Percentiles rank a stretch among this genome's conserved stretches.
phyloP scores from a whole-genome alignment of 345 rosid genomes.

The Ceriops tagal region DNA sequence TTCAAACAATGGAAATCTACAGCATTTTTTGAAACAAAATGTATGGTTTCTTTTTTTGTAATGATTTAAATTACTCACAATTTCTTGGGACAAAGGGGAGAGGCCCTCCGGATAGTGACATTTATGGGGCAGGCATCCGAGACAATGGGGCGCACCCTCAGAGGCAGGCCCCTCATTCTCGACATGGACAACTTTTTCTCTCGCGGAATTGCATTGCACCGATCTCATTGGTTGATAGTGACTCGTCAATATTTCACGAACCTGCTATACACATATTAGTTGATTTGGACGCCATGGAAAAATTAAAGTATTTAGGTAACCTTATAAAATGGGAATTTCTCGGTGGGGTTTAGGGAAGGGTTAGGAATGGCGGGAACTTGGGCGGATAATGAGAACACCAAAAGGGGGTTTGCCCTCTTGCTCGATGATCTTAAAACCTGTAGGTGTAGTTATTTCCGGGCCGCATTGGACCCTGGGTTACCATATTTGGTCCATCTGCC shows the following conservation, averaged over 20 bases:
- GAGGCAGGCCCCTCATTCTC: slow-evolving; percentile 51
- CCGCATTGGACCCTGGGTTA: slow-evolving; percentile 75
- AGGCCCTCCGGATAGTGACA: background rate
- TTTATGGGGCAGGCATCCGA: slow-evolving; percentile 12
- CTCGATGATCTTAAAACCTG: slow-evolving; percentile 45
- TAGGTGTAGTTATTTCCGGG: slow-evolving; percentile 65
- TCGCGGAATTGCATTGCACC: slow-evolving; percentile 24
- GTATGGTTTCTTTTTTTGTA: background rate
- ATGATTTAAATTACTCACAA: slow-evolving; percentile 15
- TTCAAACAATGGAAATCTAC: too few relatives aligned
- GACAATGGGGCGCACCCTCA: slow-evolving; percentile 26
- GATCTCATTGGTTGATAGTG: too few relatives aligned
- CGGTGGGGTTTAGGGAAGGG: slow-evolving; percentile 64
- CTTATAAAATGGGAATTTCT: slow-evolving; percentile 73
- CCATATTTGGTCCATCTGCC: slow-evolving; percentile 84
- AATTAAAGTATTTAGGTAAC: slow-evolving; percentile 37
- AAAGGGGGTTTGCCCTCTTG: slow-evolving; percentile 85
- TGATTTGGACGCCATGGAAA: background rate
- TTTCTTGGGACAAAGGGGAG: background rate
- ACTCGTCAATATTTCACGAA: too few relatives aligned
- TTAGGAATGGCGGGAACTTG: slow-evolving; percentile 42
- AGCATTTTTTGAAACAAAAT: too few relatives aligned
- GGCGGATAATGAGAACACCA: slow-evolving; percentile 79
- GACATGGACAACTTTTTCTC: slow-evolving; percentile 65
- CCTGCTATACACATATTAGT: too few relatives aligned